phyloP scores from a whole-genome alignment of 345 rosid genomes.

The Physaria fendleri region DNA sequence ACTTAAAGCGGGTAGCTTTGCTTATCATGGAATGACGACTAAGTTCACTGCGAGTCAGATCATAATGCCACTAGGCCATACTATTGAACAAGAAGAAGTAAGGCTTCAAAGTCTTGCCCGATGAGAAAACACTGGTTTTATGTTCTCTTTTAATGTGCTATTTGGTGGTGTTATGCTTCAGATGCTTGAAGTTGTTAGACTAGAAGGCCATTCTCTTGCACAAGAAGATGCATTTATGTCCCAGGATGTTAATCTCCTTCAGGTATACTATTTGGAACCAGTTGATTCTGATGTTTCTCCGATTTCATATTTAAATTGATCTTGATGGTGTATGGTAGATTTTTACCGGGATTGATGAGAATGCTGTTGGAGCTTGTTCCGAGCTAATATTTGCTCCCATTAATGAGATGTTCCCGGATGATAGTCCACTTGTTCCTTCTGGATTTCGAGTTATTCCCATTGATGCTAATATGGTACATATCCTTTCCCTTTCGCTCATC shows the following conservation, averaged over 20 bases:
- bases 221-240: constrained; percentile 96
- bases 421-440: constrained; percentile 93
- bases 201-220: constrained; percentile 88
- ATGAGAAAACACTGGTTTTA: neutral
- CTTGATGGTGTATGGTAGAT: constrained; percentile 40
- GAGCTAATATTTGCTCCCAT: constrained; percentile 96
- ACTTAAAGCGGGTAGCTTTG: constrained; percentile 68
- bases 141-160: neutral
- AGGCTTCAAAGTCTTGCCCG: neutral
- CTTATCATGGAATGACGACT: constrained; percentile 86
- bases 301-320: neutral
- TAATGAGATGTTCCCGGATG: constrained; percentile 97
- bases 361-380: constrained; percentile 84
- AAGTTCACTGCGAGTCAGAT: constrained; percentile 94
- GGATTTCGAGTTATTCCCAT: constrained; percentile 92
- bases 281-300: neutral
- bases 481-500: neutral
- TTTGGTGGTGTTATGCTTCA: constrained; percentile 25
- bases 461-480: constrained; percentile 77
- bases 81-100: constrained; percentile 97
- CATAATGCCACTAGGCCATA: constrained; percentile 96
- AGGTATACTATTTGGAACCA: constrained; percentile 38
- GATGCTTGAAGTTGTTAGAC: constrained; percentile 91
- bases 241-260: constrained; percentile 89
- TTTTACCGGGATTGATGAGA: constrained; percentile 91